Base-by-base conservation (phyloP, 306 rosid genomes). In the Malus fusca region DNA sequence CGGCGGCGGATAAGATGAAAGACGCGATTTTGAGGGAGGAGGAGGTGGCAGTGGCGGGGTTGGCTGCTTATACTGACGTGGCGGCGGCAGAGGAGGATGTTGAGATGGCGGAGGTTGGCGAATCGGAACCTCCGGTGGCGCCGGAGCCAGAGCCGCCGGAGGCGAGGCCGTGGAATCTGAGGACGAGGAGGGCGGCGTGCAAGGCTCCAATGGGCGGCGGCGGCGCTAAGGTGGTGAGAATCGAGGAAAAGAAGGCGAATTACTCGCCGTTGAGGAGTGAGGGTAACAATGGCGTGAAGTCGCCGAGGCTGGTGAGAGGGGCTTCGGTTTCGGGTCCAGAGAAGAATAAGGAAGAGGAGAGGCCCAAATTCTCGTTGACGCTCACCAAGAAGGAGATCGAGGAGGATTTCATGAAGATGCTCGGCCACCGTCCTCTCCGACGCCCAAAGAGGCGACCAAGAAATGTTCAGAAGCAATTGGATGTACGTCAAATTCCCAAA, bases 141-240 rank as follows among this genome's bases (percentile, higher is more conserved):
- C 65, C 75, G 35, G 66, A 15, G 21, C 55, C 73, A 28, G 66
- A 15, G 8, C 55, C 37, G 66, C 22, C 63, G 22, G 85, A 75
- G 51, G 79, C 21, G 62, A 80, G 83, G 79, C 90, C 96, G 42
- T 92, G 97, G 97, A 92, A 88, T 84, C 87, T 91, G 84, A 80
- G 97, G 82, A 87, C 83, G 19, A 82, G 93, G 80, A 73, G 92
- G 60, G 89, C 89, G 40, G 82, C 86, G 35, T 80, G 78, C 18
- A 86, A 77, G 89, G 77, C 82, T 85, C 88, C 92, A 56, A 77
- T 72, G 4, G 86, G 71, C 5, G 26, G 72, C 22, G 89, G 72
- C 15, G 89, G 69, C 3, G 59, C 4, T 5, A 90, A 85, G 68
- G 82, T 80, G 12, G 26, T 83, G 85, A 87, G 77, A 88, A 88